These are phyloP conservation scores for Calvatia gigantea DNA, from an alignment of 768 basidiomycete genomes.

Conservation along the genomic window DNA sequence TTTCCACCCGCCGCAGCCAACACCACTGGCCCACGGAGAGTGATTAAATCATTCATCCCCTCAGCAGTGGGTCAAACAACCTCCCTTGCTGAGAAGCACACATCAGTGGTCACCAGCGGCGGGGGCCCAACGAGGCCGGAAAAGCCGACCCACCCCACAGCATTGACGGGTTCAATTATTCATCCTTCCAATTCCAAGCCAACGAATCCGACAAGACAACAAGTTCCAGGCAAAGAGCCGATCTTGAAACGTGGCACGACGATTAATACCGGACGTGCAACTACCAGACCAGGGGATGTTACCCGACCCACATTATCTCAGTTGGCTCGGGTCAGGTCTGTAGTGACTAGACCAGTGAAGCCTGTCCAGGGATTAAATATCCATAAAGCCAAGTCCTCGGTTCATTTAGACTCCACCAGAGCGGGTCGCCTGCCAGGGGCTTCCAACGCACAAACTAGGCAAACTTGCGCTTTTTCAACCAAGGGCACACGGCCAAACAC, in stretches of 20 bases:
- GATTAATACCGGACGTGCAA: neutral
- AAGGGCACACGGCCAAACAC: slow-evolving; percentile 19
- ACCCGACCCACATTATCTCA: slow-evolving; percentile 26
- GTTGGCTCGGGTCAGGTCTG: slow-evolving; percentile 22
- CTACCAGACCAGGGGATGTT: slow-evolving; percentile 9
- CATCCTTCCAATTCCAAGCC: neutral
- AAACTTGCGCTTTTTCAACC: slow-evolving; percentile 3
- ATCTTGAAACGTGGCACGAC: neutral
- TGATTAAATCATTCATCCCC: neutral
- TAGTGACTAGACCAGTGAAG: slow-evolving; percentile 14
- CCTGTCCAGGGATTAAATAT: slow-evolving; percentile 10
- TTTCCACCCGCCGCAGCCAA: neutral
- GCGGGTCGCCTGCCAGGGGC: neutral
- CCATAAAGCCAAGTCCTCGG: neutral
- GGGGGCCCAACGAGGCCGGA: neutral
- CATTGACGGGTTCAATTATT: neutral
- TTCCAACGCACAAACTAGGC: neutral
- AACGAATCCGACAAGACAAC: neutral
- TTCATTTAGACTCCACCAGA: neutral
- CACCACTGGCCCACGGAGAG: slow-evolving; percentile 5
- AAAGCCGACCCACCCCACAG: neutral
- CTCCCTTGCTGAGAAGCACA: neutral
- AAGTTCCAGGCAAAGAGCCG: neutral
- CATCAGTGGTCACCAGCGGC: no score
- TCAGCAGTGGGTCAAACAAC: neutral